Conservation (phyloP, 257 asterid species). For the Scutellaria minor region DNA sequence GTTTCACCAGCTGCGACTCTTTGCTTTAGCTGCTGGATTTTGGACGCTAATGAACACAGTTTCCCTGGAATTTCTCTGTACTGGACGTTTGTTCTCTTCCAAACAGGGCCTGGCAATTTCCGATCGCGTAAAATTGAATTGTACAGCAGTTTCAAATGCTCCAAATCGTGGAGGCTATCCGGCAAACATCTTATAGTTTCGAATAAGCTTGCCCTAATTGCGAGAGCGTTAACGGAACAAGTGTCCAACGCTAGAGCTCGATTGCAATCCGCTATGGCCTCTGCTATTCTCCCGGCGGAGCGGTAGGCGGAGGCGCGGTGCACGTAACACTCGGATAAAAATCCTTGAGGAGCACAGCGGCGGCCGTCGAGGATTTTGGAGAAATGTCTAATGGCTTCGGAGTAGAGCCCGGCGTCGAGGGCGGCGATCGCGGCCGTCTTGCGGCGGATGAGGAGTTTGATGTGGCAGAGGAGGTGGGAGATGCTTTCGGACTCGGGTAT, state of each 20-base stretch:
- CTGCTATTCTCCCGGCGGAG: slow-evolving; percentile 66
- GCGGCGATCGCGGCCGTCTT: slow-evolving; percentile 77
- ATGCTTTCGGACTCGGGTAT: slow-evolving; percentile 61
- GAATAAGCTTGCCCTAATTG: slow-evolving; percentile 69
- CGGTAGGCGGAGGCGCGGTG: slow-evolving; percentile 65
- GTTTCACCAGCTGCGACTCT: slow-evolving; percentile 85
- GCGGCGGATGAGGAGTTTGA: slow-evolving; percentile 71
- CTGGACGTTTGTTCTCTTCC: slow-evolving; percentile 76
- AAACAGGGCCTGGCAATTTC: slow-evolving; percentile 76
- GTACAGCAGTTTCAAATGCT: slow-evolving; percentile 82
- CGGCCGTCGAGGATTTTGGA: slow-evolving; percentile 80
- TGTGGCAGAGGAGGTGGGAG: slow-evolving; percentile 68
- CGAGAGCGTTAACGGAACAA: slow-evolving; percentile 73
- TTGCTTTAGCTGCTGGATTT: slow-evolving; percentile 77
- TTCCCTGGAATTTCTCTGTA: slow-evolving; percentile 93
- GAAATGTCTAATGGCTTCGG: slow-evolving; percentile 73
- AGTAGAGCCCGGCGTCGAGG: slow-evolving; percentile 62
- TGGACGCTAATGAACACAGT: slow-evolving; percentile 73
- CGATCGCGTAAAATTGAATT: slow-evolving; percentile 76
- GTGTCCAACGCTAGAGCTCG: slow-evolving; percentile 80
- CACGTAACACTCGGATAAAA: slow-evolving; percentile 64
- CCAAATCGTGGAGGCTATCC: slow-evolving; percentile 93
- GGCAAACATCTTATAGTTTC: slow-evolving; percentile 81
- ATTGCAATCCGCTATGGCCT: slow-evolving; percentile 76
- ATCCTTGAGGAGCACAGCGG: slow-evolving; percentile 73